Evolutionary conservation across 768 basidiomycete species (phyloP), one percentile per base, ranked within the genome.

Genomic region (Wakefieldia striispora): DNA sequence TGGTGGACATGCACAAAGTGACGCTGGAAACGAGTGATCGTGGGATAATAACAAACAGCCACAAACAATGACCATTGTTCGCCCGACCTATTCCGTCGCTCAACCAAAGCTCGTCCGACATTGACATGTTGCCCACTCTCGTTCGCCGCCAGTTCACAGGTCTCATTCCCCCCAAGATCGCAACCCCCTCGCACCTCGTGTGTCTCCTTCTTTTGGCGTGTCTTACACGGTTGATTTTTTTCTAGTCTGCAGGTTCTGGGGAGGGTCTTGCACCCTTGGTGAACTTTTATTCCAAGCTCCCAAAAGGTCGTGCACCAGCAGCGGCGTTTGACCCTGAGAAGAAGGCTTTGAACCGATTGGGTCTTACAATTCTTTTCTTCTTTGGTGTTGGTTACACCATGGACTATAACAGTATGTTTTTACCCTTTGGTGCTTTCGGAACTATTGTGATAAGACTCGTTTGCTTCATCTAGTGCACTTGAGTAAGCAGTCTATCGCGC

Each of bases 241-340:
- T 58, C 50, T 61, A 94, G 92, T 84, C 89, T 47, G 82, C 89
- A 45, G 88, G 86, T 47, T 82, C 88, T 46, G 91, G 91, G 38
- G 82, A 82, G 38, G 83, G 89, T 54, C 87, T 95, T 45, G 75
- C 79, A 50, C 84, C 84, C 27, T 86, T 97, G 65, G 92, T 97
- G 56, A 84, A 91, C 59, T 97, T 97, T 73, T 98, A 98, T 78
- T 93, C 90, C 52, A 95, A 92, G 72, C 82, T 98, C 43, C 95
- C 94, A 57, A 97, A 97, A 70, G 95, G 95, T 40, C 75, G 82
- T 35, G 80, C 83, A 31, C 75, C 89, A 16, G 65, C 76, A 34
- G 73, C 82, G 17, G 73, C 77, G 45, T 72, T 72, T 47, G 90
- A 92, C 19, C 74, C 95, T 62, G 94, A 91, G 55, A 82, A 83